A percentile compares a stretch with the other conserved stretches of the same genome.
These are phyloP conservation scores for Theobroma cacao DNA, from an alignment of 345 rosid genomes.

Conservation along the genomic window DNA sequence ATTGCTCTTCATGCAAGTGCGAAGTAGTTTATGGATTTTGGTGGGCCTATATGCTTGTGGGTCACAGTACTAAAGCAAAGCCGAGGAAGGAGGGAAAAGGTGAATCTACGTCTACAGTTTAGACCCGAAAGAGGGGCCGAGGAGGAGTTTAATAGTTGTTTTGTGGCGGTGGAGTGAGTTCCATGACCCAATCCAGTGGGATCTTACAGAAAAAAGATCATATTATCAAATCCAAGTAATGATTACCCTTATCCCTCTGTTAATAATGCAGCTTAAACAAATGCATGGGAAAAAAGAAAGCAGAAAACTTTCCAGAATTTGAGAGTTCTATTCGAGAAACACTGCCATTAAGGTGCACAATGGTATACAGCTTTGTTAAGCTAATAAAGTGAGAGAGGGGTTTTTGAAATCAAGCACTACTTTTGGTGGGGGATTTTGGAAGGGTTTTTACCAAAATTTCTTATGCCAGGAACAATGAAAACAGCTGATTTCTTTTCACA, in stretches of 20 bases:
- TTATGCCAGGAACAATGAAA: background rate
- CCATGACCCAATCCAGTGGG: background rate
- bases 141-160: background rate
- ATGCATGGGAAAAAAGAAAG: background rate
- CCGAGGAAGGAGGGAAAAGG: conserved; percentile 6
- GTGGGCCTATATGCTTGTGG: conserved; percentile 22
- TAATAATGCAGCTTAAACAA: conserved; percentile 1
- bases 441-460: background rate
- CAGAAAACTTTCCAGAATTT: background rate
- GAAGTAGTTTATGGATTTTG: background rate
- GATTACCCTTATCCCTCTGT: background rate
- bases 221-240: background rate
- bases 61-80: conserved; percentile 27
- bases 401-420: too few species aligned
- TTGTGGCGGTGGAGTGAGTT: background rate
- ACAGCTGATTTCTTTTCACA: background rate
- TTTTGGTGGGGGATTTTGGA: background rate
- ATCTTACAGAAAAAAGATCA: background rate
- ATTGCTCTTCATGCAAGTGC: conserved; percentile 7
- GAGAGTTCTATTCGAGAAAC: background rate
- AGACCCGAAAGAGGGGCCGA: background rate
- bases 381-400: background rate
- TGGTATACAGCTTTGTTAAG: background rate
- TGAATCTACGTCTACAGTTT: conserved; percentile 17
- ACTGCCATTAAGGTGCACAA: background rate